These are phyloP conservation scores for Apophysomyces trapeziformis DNA, from an alignment of 371 early-diverging fungal genomes.

Conservation along the genomic window DNA sequence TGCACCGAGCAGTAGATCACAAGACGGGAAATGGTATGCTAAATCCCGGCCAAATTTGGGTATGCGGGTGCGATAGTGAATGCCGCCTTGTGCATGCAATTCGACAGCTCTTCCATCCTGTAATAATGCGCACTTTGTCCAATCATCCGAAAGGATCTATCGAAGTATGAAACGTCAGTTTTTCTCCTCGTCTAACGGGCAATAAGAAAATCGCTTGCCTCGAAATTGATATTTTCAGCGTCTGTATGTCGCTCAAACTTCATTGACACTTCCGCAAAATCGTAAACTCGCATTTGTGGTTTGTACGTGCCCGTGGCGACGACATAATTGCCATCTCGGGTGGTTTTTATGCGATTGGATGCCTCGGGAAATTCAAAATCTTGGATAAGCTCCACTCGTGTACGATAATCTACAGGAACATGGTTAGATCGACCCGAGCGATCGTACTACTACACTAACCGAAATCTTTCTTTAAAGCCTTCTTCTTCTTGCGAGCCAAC, in stretches of 20 bases:
- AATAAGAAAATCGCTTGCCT: conserved; percentile 41
- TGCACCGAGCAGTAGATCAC: conserved; percentile 90
- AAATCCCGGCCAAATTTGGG: conserved; percentile 96
- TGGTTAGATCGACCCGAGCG: not conserved
- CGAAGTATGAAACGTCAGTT: not conserved
- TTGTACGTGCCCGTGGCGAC: conserved; percentile 98
- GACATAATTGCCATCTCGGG: conserved; percentile 85
- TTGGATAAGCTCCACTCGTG: conserved; percentile 93
- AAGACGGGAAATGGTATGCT: conserved; percentile 89
- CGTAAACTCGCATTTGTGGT: conserved; percentile 97
- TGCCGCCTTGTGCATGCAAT: conserved; percentile 96
- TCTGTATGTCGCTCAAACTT: conserved; percentile 98
- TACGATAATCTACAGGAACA: conserved; percentile 75
- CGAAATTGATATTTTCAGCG: conserved; percentile 91
- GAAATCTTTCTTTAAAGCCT: conserved; percentile 85
- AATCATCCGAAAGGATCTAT: conserved; percentile 94
- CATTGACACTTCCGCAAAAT: conserved; percentile 91
- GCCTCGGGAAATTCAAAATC: conserved; percentile 99
- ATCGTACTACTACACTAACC: conserved; percentile 50
- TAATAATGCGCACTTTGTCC: conserved; percentile 95
- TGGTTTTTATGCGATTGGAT: conserved; percentile 81
- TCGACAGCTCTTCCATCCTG: conserved; percentile 96
- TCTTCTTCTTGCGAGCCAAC: conserved; percentile 85
- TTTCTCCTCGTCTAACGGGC: not conserved
- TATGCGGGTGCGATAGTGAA: conserved; percentile 95